Conservation (phyloP, 495 filamentous ascomycete species). For the Xylaria grammica region DNA sequence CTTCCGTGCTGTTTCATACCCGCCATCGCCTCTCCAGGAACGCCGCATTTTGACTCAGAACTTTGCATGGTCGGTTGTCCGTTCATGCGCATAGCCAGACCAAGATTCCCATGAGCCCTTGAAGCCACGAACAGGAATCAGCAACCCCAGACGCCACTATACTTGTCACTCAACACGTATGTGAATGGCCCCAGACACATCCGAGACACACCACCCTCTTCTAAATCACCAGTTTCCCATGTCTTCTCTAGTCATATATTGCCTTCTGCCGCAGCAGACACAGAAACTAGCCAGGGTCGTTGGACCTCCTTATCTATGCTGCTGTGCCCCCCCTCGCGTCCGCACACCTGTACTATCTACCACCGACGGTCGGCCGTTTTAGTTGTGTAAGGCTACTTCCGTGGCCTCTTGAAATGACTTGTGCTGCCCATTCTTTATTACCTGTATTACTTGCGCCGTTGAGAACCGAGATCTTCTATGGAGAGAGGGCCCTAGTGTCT, state of each 20-base stretch:
- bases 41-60: background rate
- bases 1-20: background rate
- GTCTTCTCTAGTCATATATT: conserved; percentile 5
- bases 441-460: conserved; percentile 15
- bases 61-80: conserved; percentile 13
- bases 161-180: conserved; percentile 15
- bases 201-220: conserved; percentile 31
- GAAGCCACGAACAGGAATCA: conserved; percentile 24
- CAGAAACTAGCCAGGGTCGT: background rate
- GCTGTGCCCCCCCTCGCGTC: background rate
- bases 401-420: conserved; percentile 22
- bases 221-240: conserved; percentile 18
- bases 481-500: conserved; percentile 11
- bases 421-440: conserved; percentile 18
- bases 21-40: background rate
- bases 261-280: conserved; percentile 11
- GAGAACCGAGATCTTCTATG: background rate
- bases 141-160: conserved; percentile 31
- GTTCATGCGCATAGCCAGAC: conserved; percentile 12
- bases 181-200: conserved; percentile 20
- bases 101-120: conserved; percentile 23
- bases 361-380: conserved; percentile 20
- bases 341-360: conserved; percentile 25
- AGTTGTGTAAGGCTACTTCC: conserved; percentile 28
- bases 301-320: background rate